These are phyloP conservation scores for Jasminum sambac DNA, from an alignment of 257 asterid genomes.

Conservation along the genomic window DNA sequence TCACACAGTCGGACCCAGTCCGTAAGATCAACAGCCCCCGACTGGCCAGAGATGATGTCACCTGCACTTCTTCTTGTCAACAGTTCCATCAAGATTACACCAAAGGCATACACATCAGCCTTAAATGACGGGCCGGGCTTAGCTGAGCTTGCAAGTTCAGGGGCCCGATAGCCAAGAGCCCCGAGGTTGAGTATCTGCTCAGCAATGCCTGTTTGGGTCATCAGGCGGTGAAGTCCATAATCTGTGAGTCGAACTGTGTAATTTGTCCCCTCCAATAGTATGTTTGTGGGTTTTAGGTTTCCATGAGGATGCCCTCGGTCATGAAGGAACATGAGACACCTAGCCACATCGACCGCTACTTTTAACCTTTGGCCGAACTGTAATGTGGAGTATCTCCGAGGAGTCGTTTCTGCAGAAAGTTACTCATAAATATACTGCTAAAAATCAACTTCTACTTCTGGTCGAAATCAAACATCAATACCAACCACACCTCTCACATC, in stretches of 20 bases:
- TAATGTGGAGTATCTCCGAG: conserved; percentile 77
- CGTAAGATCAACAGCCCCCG: conserved; percentile 94
- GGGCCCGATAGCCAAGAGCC: conserved; percentile 92
- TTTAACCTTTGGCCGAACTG: conserved; percentile 79
- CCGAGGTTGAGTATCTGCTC: conserved; percentile 90
- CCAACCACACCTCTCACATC: no score
- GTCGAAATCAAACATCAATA: no score
- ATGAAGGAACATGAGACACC: conserved; percentile 70
- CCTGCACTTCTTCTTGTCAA: conserved; percentile 97
- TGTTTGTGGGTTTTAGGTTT: conserved; percentile 89
- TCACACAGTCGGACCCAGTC: conserved; percentile 92
- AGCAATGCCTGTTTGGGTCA: conserved; percentile 85
- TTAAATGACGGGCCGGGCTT: conserved; percentile 73
- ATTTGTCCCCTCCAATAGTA: conserved; percentile 62
- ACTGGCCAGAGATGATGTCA: conserved; percentile 86
- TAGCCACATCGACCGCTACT: conserved; percentile 80
- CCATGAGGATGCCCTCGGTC: conserved; percentile 91
- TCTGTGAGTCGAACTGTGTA: conserved; percentile 65
- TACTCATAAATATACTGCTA: not conserved
- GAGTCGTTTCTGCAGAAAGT: conserved; percentile 74
- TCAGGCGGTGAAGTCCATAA: conserved; percentile 90
- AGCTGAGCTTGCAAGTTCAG: conserved; percentile 70
- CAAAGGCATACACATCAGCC: conserved; percentile 93
- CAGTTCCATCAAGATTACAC: conserved; percentile 92
- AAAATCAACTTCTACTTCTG: no score